Conservation (phyloP, 169 alveolate species). For the Cryptosporidium tyzzeri region DNA sequence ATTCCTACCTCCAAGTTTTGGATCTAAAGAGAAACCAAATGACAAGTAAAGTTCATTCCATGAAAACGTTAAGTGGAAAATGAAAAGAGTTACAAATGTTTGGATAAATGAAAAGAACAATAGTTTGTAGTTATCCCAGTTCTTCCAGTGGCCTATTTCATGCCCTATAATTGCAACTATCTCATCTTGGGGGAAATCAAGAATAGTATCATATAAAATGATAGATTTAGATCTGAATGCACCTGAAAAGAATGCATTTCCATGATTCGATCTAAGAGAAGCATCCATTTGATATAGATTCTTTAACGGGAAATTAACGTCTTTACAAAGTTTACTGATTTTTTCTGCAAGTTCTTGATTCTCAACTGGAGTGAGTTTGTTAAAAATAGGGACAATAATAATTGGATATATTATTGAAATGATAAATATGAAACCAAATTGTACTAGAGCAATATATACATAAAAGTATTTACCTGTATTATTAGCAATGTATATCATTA, state of each 20-base stretch:
- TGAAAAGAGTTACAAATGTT: slow-evolving; percentile 15
- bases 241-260: slow-evolving; percentile 71
- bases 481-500: slow-evolving; percentile 38
- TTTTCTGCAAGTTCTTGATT: slow-evolving; percentile 27
- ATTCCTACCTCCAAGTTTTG: slow-evolving; percentile 46
- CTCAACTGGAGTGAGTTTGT: slow-evolving; percentile 59
- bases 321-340: slow-evolving; percentile 21
- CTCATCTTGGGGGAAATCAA: slow-evolving; percentile 68
- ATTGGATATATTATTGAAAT: slow-evolving; percentile 38
- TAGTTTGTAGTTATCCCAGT: slow-evolving; percentile 48
- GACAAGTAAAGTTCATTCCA: slow-evolving; percentile 42
- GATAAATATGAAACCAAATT: neutral
- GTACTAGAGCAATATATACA: slow-evolving; percentile 54
- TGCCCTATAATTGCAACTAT: slow-evolving; percentile 55
- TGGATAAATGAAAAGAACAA: slow-evolving; percentile 39
- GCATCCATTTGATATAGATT: slow-evolving; percentile 69
- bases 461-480: slow-evolving; percentile 67
- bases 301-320: slow-evolving; percentile 40
- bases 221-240: slow-evolving; percentile 37
- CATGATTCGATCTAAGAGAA: slow-evolving; percentile 55
- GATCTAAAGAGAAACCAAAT: slow-evolving; percentile 48
- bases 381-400: slow-evolving; percentile 41
- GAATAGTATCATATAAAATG: slow-evolving; percentile 46
- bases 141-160: slow-evolving; percentile 71
- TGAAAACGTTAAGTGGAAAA: slow-evolving; percentile 46